These are phyloP conservation scores for Rhododendron henanense DNA, from an alignment of 148 eudicot species.

Conservation along the genomic window DNA sequence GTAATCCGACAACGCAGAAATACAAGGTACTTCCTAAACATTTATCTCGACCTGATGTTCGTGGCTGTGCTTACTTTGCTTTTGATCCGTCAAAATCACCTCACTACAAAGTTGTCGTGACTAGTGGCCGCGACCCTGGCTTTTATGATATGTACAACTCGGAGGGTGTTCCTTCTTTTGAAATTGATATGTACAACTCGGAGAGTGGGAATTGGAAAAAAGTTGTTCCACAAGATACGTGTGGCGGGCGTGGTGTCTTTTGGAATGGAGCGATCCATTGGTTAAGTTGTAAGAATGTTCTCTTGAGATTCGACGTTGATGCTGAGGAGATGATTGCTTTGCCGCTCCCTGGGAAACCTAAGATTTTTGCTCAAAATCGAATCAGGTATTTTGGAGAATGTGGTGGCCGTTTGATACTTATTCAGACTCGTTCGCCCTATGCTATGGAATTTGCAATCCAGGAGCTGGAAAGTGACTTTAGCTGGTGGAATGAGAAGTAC, in stretches of 20 bases:
- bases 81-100: neutral
- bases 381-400: slow-evolving; percentile 2
- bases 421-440: neutral
- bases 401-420: neutral
- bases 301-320: neutral
- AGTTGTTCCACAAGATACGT: no score
- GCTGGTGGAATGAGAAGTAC: neutral
- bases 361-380: neutral
- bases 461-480: neutral
- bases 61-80: neutral
- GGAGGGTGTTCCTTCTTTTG: no score
- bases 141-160: no score
- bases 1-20: neutral
- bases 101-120: neutral
- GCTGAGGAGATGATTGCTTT: neutral
- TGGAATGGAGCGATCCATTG: slow-evolving; percentile 5
- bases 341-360: neutral
- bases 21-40: neutral
- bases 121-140: no score
- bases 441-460: neutral
- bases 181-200: no score
- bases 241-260: neutral
- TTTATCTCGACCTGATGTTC: neutral
- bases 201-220: no score
- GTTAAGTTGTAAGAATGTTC: neutral